A percentile compares a stretch with the other conserved stretches of the same genome.
Evolutionary conservation across 2,329 filamentous ascomycete genomes (phyloP).

Genomic region (Xylaria sp.): DNA sequence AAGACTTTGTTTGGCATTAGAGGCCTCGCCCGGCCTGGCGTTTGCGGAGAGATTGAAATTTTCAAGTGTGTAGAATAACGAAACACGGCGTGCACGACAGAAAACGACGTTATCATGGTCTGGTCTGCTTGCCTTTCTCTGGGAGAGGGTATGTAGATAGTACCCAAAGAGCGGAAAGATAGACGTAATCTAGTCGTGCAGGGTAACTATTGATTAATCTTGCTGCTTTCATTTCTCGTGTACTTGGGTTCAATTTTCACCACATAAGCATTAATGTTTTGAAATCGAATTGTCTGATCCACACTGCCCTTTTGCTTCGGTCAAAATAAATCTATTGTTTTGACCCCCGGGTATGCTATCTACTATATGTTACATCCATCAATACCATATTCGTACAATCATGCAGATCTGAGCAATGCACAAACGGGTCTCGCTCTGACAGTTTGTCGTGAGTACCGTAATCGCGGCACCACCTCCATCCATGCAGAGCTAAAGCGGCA

Average conservation of each 20-base stretch:
- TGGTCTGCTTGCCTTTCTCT: background rate
- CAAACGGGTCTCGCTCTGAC: background rate
- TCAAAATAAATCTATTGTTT: background rate
- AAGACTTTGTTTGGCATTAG: slow-evolving; percentile 22
- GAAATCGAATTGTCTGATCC: background rate
- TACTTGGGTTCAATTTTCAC: background rate
- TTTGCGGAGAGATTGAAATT: slow-evolving; percentile 28
- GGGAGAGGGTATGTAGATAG: background rate
- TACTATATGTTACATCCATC: background rate
- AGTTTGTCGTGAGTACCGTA: background rate
- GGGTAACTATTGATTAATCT: background rate
- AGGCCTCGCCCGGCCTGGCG: slow-evolving; percentile 25
- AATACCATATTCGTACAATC: background rate
- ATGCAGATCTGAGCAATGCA: no score
- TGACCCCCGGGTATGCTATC: background rate
- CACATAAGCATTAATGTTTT: background rate
- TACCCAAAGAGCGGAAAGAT: background rate
- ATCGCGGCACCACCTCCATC: no score
- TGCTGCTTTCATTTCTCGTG: background rate
- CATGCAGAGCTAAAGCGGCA: slow-evolving; percentile 57
- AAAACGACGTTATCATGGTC: slow-evolving; percentile 16
- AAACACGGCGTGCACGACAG: slow-evolving; percentile 24
- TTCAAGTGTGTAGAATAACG: slow-evolving; percentile 27
- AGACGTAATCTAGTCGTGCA: background rate
- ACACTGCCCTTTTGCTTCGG: background rate